Conservation (phyloP, 2,329 filamentous ascomycete species). For the Coniochaeta prunicola region DNA sequence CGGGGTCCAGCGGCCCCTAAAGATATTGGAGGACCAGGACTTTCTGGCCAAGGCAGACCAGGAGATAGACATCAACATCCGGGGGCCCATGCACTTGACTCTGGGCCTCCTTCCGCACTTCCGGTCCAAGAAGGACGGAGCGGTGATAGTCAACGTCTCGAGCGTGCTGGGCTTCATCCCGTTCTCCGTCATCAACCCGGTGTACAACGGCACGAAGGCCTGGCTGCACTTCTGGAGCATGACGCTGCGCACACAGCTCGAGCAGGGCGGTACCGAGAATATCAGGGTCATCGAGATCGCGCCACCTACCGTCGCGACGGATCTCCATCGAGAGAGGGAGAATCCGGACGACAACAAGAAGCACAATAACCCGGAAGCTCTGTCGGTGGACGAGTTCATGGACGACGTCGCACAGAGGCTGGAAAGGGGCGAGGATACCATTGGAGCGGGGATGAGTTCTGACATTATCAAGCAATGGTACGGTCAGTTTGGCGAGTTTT, state of each 20-base stretch:
- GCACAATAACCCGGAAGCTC: slow-evolving; percentile 35
- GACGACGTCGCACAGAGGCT: slow-evolving; percentile 34
- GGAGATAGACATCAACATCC: slow-evolving; percentile 52
- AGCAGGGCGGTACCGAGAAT: slow-evolving; percentile 20
- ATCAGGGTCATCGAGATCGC: slow-evolving; percentile 48
- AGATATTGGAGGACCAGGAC: slow-evolving; percentile 28
- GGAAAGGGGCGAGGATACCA: slow-evolving; percentile 39
- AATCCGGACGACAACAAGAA: slow-evolving; percentile 55
- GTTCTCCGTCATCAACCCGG: slow-evolving; percentile 44
- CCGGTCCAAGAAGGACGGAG: slow-evolving; percentile 29
- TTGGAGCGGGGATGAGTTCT: slow-evolving; percentile 23
- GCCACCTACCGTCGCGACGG: slow-evolving; percentile 46
- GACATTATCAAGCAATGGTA: slow-evolving; percentile 37
- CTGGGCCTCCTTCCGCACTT: slow-evolving; percentile 42
- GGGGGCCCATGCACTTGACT: slow-evolving; percentile 49
- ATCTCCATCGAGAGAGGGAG: slow-evolving; percentile 46
- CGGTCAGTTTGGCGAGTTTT: slow-evolving; percentile 23
- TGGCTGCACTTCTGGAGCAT: slow-evolving; percentile 51
- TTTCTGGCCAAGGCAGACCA: slow-evolving; percentile 45
- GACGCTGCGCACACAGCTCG: slow-evolving; percentile 44
- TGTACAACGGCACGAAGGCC: slow-evolving; percentile 54
- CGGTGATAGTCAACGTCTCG: slow-evolving; percentile 46
- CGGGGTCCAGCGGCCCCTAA: slow-evolving; percentile 47
- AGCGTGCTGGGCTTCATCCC: slow-evolving; percentile 46
- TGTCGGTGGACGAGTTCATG: slow-evolving; percentile 49